Base-by-base conservation (phyloP, 768 basidiomycete genomes). In the Filobasidium floriforme region DNA sequence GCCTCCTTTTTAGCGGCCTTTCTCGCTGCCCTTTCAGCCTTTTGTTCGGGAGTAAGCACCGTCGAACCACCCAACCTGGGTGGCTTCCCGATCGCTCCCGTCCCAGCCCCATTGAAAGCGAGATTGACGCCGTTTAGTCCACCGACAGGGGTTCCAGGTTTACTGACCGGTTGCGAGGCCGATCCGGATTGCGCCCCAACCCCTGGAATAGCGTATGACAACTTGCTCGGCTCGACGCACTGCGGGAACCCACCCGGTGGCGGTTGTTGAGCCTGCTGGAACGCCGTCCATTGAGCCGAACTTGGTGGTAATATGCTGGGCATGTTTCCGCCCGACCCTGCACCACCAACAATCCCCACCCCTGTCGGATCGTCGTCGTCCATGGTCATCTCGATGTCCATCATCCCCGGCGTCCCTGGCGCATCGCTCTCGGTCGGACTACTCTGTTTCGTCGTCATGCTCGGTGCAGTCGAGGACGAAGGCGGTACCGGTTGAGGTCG, bases 341-440 rank as follows among this genome's bases (percentile, higher is more conserved):
- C 3, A 6, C 46, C 64, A 1, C 51, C 26, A 4, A 55, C 46
- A 12, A 49, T 49, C 46, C 46, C 46, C 14, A 49, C 37, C n/a
- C 52, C 67, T 2, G 37, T 22, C 28, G 59, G 41, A 14, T 68
- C 67, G 29, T 67, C 66, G 18, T 67, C 66, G 29, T 68, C 67
- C 67, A 64, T 65, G 14, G 75, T 73, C 77, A 78, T 78, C 59
- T 78, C 77, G 49, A 78, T 76, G 60, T 78, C 77, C 75, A 78
- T 76, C 74, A 78, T 75, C 9, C 75, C 77, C 10, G 77, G 77
- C 29, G 77, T 75, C 1, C 70, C 69, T 5, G 75, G 76, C 0
- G 70, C 73, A 40, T 76, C 75, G 14, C 59, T 60, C 29, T 68
- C 63, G 28, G 62, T 62, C 24, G 66, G 40, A 29, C 41, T 55